Evolutionary conservation across 306 rosid genomes (phyloP), one percentile per base, ranked within the genome.

Genomic region (Vigna radiata): DNA sequence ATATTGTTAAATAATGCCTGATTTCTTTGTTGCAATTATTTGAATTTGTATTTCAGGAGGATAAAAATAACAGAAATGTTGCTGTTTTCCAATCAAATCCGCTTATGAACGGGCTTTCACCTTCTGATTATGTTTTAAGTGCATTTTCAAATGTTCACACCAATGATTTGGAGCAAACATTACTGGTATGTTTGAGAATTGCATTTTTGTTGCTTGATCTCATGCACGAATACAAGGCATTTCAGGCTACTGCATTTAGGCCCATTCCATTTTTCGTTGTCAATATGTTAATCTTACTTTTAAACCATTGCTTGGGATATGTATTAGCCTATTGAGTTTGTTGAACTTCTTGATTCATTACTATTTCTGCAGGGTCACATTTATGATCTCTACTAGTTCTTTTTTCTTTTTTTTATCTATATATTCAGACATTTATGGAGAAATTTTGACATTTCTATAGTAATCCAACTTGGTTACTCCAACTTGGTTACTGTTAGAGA

Each of bases 151-250:
- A 67, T 82, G 89, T 95, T 69, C 96, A 75, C 83, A 86, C 96
- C 41, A 95, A 85, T 88, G 97, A 95, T 86, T 84, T 95, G 59
- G 97, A 90, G 85, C 97, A 92, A 83, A 88, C 97, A 2, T 78
- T 95, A 79, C 72, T 95, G 96, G 98, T 95, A 90, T 50, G 91
- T 68, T 19, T 53, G 59, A 37, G 54, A 62, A 48, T 10, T 70
- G 43, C 41, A 73, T 64, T 55, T 61, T 70, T 62, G 36, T 86
- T 71, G 18, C 49, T 21, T 62, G 61, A 44, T 83, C 56, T 60
- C 31, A 15, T 61, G 56, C 77, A 16, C 43, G 55, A 63, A 59
- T 62, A 21, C 37, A 17, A 12, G 47, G 73, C 71, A 78, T 37
- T 41, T 47, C 56, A 62, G 62, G 50, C 50, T 58, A 10, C 52